Evolutionary conservation across 768 basidiomycete species (phyloP), one percentile per base, ranked within the genome.

Genomic region (Amanita pseudoporphyria): DNA sequence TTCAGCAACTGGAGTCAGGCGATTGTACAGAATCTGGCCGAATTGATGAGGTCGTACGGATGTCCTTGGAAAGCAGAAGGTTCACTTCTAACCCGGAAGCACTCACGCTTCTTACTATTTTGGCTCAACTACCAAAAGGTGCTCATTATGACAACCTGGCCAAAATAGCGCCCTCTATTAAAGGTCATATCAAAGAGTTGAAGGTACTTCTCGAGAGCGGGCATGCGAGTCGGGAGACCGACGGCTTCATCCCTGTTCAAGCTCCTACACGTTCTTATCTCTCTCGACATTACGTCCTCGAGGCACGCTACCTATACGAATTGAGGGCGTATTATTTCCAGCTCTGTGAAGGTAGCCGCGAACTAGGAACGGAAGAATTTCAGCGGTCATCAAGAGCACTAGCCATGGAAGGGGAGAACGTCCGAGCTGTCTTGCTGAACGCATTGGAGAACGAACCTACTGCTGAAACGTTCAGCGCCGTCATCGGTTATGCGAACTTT

Each of bases 261-360:
- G 36, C 46, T 24, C 46, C 46, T 13, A 47, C 46, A 9, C 46
- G 46, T 14, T 38, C 36, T 6, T 47, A 47, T 26, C 9, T 47
- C 26, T 38, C 22, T 14, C 19, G 36, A 28, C 10, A 47, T 14
- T 10, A 47, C 7, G 1, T 14, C 3, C 26, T 28, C 26, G 26
- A 28, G 7, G 4, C 26, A 7, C 26, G 7, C 26, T 28, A 28
- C 7, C 7, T 28, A 28, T 28, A 28, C 26, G 26, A 28, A 4
- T 28, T 28, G 26, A 28, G 26, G 26, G 26, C 26, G 26, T 28
- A 47, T 24, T 47, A 47, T 47, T 47, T 28, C 33, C 46, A 47
- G 24, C 19, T 47, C 21, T 47, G 46, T 33, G 26, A 28, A 3
- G 26, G 26, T 28, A 7, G 26, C 7, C 26, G 7, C 26, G 26